Evolutionary conservation across 257 asterid species (phyloP).

Genomic region (Solanum medicagineum): DNA sequence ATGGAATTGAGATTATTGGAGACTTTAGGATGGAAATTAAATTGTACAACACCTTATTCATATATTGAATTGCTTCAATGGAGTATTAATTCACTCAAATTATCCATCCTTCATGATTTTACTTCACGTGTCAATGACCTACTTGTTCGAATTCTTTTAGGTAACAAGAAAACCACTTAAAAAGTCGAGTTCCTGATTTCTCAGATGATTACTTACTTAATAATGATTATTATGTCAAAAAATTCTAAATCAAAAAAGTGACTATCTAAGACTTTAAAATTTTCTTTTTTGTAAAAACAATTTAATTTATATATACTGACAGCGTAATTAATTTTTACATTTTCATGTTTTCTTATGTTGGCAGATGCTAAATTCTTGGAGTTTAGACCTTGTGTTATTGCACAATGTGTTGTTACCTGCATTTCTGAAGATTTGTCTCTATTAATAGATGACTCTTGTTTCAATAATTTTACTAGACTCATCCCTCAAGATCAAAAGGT

Average conservation of each 20-base stretch:
- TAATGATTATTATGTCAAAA: background rate
- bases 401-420: slow-evolving; percentile 30
- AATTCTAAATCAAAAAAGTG: background rate
- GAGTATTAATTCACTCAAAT: slow-evolving; percentile 3
- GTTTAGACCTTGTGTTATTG: slow-evolving; percentile 41
- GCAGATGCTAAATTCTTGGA: slow-evolving; percentile 42
- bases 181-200: background rate
- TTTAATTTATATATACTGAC: background rate
- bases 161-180: slow-evolving; percentile 3
- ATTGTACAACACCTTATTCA: slow-evolving; percentile 44
- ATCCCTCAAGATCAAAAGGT: slow-evolving; percentile 47
- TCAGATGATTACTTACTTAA: background rate
- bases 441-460: background rate
- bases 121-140: slow-evolving; percentile 11
- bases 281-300: background rate
- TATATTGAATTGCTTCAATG: slow-evolving; percentile 21
- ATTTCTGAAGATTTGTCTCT: slow-evolving; percentile 5
- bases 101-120: slow-evolving; percentile 14
- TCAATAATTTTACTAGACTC: slow-evolving; percentile 13
- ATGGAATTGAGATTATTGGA: slow-evolving; percentile 57
- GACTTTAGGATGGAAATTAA: slow-evolving; percentile 45
- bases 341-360: too few species aligned
- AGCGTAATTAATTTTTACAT: background rate
- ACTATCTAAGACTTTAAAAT: background rate
- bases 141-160: slow-evolving; percentile 40